Evolutionary conservation across 495 filamentous ascomycete species (phyloP), one percentile per base, ranked within the genome.

Genomic region (Halenospora varia): DNA sequence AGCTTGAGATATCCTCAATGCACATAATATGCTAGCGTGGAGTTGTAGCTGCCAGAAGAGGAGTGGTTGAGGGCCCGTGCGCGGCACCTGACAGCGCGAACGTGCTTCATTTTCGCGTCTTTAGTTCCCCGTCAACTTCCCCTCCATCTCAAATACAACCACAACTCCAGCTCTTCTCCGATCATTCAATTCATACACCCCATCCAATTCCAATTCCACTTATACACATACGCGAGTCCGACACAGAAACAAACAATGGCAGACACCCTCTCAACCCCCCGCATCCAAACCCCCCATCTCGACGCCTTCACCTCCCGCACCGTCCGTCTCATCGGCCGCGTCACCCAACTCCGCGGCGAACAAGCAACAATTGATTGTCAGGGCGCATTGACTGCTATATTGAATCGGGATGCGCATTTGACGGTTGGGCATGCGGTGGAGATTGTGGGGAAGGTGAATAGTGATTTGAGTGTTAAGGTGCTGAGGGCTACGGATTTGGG

Each of bases 391-490:
- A 87, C 82, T 19, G 73, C 87, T 17, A 75, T 86, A 53, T 68
- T 96, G 69, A 92, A 88, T 67, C 77, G 87, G 40, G 92, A 96
- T 60, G 80, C 82, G 26, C 89, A 96, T 69, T 73, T 97, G 40
- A 77, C 82, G 50, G 77, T 89, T 68, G 86, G 88, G 51, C 90
- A 89, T 69, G 82, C 88, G 45, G 85, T 88, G 17, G 95, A 98
- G 73, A 73, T 98, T 57, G 86, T 97, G 42, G 95, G 92, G 52
- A 97, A 94, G 72, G 92, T 98, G 54, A 85, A 91, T 61, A 75
- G 77, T 62, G 91, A 95, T 64, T 72, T 94, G 41, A 83, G 81
- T 15, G 70, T 98, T 46, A 87, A 86, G 63, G 86, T 90, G 40
- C 73, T 95, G 46, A 87, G 77, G 45, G 83, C 85, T 11, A 82